A percentile compares a stretch with the other conserved stretches of the same genome.
These are phyloP conservation scores for Beta corolliflora DNA, from an alignment of 179 eudicot genomes.

Conservation along the genomic window DNA sequence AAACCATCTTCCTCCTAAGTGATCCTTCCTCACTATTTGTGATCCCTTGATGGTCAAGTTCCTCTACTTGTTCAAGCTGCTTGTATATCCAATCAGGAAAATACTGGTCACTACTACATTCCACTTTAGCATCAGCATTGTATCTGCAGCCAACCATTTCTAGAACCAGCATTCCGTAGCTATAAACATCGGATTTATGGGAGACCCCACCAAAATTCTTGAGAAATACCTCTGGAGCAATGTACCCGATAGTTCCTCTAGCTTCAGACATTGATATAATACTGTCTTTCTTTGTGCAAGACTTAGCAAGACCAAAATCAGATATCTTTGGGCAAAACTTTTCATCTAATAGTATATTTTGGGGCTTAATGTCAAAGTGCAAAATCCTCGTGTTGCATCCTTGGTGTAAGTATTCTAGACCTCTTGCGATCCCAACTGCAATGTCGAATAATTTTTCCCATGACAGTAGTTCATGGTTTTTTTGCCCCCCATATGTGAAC, in stretches of 20 bases:
- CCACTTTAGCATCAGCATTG: conserved; percentile 1
- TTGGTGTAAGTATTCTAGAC: conserved; percentile 37
- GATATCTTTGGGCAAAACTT: conserved; percentile 39
- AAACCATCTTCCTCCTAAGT: conserved; percentile 28
- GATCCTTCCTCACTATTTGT: conserved; percentile 21
- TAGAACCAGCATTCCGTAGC: conserved; percentile 40
- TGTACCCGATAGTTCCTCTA: conserved; percentile 40
- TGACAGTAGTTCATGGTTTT: neutral
- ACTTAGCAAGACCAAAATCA: conserved; percentile 41
- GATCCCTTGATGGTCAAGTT: neutral
- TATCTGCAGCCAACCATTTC: conserved; percentile 32
- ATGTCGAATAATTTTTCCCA: conserved; percentile 29
- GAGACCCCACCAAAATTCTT: conserved; percentile 31
- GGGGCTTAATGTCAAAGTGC: conserved; percentile 47
- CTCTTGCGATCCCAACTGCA: conserved; percentile 35
- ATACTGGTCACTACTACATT: conserved; percentile 14
- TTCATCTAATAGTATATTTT: conserved; percentile 38
- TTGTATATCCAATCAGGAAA: conserved; percentile 34
- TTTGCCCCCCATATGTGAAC: conserved; percentile 14
- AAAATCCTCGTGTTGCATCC: conserved; percentile 35
- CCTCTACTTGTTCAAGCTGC: conserved; percentile 24
- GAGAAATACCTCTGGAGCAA: conserved; percentile 42
- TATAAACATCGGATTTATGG: conserved; percentile 37
- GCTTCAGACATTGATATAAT: conserved; percentile 30
- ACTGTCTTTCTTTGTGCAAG: conserved; percentile 24